Conservation (phyloP, 1,139 yeast species). For the Kodamaea derodonti region DNA sequence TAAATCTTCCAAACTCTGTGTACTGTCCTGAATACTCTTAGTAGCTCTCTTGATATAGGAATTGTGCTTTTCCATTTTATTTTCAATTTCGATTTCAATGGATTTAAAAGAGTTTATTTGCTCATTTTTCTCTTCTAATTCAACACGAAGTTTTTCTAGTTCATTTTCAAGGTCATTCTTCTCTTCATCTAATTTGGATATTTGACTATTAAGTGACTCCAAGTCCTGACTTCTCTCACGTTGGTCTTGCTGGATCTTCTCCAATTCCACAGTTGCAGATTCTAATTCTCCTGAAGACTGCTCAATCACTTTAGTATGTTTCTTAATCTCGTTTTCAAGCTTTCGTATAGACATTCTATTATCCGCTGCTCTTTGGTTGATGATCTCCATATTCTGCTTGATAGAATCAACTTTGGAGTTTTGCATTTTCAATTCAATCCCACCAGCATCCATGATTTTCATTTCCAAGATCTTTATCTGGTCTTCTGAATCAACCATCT, state of each 20-base stretch:
- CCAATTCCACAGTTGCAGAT: constrained; percentile 27
- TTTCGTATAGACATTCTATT: constrained; percentile 62
- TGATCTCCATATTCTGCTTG: constrained; percentile 61
- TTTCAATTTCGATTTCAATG: constrained; percentile 65
- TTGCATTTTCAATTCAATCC: constrained; percentile 76
- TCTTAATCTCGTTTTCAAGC: constrained; percentile 60
- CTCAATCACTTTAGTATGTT: constrained; percentile 46
- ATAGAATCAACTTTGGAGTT: constrained; percentile 79
- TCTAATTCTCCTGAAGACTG: constrained; percentile 37
- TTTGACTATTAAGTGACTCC: constrained; percentile 25
- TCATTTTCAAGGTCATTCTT: constrained; percentile 33
- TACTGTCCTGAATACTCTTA: constrained; percentile 33
- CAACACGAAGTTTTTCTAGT: constrained; percentile 37
- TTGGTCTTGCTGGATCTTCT: constrained; percentile 23
- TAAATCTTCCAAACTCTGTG: constrained; percentile 35
- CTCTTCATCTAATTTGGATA: constrained; percentile 21
- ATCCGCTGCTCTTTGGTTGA: constrained; percentile 55
- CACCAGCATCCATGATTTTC: constrained; percentile 87
- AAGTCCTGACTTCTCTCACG: constrained; percentile 35
- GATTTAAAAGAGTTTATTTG: constrained; percentile 60
- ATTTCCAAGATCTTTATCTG: constrained; percentile 63
- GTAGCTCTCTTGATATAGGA: constrained; percentile 39
- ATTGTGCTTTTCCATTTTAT: constrained; percentile 58
- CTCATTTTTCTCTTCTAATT: constrained; percentile 49
- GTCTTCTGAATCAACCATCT: constrained; percentile 56